Evolutionary conservation across 352 stramenopile genomes (phyloP).

Genomic region (Elongisporangium prolatum): DNA sequence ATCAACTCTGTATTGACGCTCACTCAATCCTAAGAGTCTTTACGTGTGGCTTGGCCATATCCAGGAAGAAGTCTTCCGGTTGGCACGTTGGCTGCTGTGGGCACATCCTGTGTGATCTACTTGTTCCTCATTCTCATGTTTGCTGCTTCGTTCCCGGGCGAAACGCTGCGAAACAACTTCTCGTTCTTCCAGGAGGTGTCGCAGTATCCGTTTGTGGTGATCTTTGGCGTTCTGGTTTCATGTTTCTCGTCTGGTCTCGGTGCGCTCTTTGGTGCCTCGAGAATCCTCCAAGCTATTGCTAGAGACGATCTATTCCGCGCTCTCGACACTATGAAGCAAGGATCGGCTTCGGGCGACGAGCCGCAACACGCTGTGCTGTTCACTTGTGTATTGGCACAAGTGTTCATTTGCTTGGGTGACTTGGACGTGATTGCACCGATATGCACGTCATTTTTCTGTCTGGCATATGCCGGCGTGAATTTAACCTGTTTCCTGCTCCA

Average conservation of each 20-base stretch:
- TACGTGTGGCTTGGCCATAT: not conserved
- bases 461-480: constrained; percentile 73
- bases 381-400: constrained; percentile 46
- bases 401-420: constrained; percentile 73
- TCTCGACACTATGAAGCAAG: constrained; percentile 40
- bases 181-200: constrained; percentile 76
- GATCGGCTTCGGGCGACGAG: constrained; percentile 58
- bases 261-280: constrained; percentile 60
- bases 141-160: constrained; percentile 41
- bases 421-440: constrained; percentile 73
- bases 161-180: constrained; percentile 61
- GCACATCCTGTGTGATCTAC: constrained; percentile 61
- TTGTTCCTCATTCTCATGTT: constrained; percentile 70
- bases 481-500: constrained; percentile 71
- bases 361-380: constrained; percentile 66
- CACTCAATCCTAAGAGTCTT: not conserved
- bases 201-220: constrained; percentile 44
- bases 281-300: constrained; percentile 72
- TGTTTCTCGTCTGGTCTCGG: constrained; percentile 68
- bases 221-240: constrained; percentile 59
- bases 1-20: constrained; percentile 8
- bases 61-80: constrained; percentile 55
- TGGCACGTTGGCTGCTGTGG: constrained; percentile 59
- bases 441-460: constrained; percentile 79
- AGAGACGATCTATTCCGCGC: constrained; percentile 62